Evolutionary conservation across 371 early-diverging fungal species (phyloP).

Genomic region (Apophysomyces ossiformis): DNA sequence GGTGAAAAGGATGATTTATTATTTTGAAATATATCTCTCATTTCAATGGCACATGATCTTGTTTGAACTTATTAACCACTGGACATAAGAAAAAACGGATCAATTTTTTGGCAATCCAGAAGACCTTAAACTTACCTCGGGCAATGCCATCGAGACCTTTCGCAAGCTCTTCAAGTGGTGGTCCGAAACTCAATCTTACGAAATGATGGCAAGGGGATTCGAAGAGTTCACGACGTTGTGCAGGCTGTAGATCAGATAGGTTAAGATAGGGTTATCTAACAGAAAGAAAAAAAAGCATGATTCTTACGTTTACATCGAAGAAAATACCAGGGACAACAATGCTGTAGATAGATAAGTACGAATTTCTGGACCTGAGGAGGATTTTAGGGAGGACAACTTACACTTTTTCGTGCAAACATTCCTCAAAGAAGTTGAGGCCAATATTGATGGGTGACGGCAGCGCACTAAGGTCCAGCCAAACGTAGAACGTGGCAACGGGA

Average conservation of each 20-base stretch:
- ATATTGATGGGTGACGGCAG: constrained; percentile 52
- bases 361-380: no score
- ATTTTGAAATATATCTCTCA: constrained; percentile 31
- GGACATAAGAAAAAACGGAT: neutral
- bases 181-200: constrained; percentile 55
- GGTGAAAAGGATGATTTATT: constrained; percentile 47
- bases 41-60: constrained; percentile 1
- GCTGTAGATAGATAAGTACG: constrained; percentile 13
- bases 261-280: neutral
- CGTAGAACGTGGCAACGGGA: constrained; percentile 55
- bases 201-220: constrained; percentile 57
- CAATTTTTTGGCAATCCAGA: neutral
- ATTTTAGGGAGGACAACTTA: constrained; percentile 15
- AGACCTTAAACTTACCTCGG: constrained; percentile 24
- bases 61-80: constrained; percentile 14
- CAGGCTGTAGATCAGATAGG: constrained; percentile 30
- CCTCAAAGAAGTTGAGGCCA: constrained; percentile 56
- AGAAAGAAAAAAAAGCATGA: neutral
- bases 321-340: constrained; percentile 56
- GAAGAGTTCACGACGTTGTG: constrained; percentile 52
- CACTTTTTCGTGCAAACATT: constrained; percentile 53
- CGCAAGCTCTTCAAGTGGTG: constrained; percentile 48
- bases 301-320: constrained; percentile 55
- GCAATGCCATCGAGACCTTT: constrained; percentile 52
- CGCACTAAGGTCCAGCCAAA: constrained; percentile 48